Evolutionary conservation across 495 filamentous ascomycete species (phyloP).

Genomic region (Penicillium waksmanii): DNA sequence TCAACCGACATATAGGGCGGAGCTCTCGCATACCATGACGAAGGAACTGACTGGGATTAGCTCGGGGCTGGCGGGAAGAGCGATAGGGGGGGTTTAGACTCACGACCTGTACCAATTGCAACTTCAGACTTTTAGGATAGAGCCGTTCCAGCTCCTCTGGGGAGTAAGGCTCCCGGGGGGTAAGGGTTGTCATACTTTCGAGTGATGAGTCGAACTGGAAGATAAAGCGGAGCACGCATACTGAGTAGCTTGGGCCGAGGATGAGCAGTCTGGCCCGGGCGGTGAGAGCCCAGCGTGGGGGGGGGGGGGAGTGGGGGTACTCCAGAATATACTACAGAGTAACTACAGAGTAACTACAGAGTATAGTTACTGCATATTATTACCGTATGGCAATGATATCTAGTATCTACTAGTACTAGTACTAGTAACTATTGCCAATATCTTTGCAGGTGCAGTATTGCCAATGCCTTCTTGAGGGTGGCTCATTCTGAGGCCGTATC

Average conservation of each 20-base stretch:
- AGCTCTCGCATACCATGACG: constrained; percentile 67
- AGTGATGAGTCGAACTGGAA: constrained; percentile 18
- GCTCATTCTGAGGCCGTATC: too few species aligned
- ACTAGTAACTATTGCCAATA: too few species aligned
- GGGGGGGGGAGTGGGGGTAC: background rate
- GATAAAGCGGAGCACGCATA: background rate
- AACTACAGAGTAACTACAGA: too few species aligned
- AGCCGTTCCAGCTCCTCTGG: constrained; percentile 78
- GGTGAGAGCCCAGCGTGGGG: constrained; percentile 17
- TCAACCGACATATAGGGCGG: constrained; percentile 7
- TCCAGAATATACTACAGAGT: too few species aligned
- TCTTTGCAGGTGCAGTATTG: too few species aligned
- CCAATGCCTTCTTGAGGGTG: too few species aligned
- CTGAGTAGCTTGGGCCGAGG: constrained; percentile 5
- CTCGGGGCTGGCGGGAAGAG: background rate
- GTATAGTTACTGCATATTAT: too few species aligned
- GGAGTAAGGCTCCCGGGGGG: constrained; percentile 75
- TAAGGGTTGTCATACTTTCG: constrained; percentile 71
- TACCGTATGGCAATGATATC: too few species aligned
- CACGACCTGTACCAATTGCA: constrained; percentile 88
- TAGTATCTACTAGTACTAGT: too few species aligned
- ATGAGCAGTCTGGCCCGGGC: constrained; percentile 13
- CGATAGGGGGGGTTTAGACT: constrained; percentile 25
- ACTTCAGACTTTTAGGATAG: constrained; percentile 77
- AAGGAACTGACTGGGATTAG: constrained; percentile 59